These are phyloP conservation scores for Clarkia xantiana DNA, from an alignment of 345 rosid genomes.

Conservation along the genomic window DNA sequence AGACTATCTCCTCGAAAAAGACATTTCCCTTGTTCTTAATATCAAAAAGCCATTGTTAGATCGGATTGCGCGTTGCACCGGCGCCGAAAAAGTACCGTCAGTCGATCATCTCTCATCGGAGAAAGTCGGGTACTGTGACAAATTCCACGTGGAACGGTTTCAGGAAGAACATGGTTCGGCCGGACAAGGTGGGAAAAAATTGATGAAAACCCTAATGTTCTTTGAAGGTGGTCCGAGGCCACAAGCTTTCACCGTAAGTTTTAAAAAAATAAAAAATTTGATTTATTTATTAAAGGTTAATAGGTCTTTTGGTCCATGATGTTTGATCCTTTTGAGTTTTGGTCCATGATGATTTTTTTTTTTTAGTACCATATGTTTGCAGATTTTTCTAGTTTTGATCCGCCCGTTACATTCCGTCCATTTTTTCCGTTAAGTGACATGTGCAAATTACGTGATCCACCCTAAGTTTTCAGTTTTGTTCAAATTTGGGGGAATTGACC, in stretches of 20 bases:
- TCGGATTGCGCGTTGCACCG: slow-evolving; percentile 87
- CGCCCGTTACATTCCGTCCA: too few relatives aligned
- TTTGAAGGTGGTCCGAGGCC: slow-evolving; percentile 98
- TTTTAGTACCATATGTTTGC: too few relatives aligned
- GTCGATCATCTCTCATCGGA: slow-evolving; percentile 80
- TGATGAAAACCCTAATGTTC: slow-evolving; percentile 80
- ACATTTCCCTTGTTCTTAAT: slow-evolving; percentile 90
- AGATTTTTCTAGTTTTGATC: too few relatives aligned
- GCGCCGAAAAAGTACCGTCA: slow-evolving; percentile 85
- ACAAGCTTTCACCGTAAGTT: slow-evolving; percentile 86
- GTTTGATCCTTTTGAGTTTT: too few relatives aligned
- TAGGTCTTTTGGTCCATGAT: too few relatives aligned
- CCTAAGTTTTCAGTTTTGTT: too few relatives aligned
- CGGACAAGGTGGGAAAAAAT: slow-evolving; percentile 72
- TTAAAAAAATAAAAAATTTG: neutral
- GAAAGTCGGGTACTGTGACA: slow-evolving; percentile 80
- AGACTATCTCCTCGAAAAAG: slow-evolving; percentile 76
- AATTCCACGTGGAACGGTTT: slow-evolving; percentile 63
- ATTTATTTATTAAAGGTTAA: too few relatives aligned
- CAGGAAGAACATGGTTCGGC: slow-evolving; percentile 70
- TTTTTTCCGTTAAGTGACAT: too few relatives aligned
- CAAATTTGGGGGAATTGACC: too few relatives aligned
- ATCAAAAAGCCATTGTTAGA: slow-evolving; percentile 79
- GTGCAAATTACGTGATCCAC: too few relatives aligned
- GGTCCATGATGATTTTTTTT: too few relatives aligned